Base-by-base conservation (phyloP, 2,329 filamentous ascomycete genomes). In the Graphilbum sp. region DNA sequence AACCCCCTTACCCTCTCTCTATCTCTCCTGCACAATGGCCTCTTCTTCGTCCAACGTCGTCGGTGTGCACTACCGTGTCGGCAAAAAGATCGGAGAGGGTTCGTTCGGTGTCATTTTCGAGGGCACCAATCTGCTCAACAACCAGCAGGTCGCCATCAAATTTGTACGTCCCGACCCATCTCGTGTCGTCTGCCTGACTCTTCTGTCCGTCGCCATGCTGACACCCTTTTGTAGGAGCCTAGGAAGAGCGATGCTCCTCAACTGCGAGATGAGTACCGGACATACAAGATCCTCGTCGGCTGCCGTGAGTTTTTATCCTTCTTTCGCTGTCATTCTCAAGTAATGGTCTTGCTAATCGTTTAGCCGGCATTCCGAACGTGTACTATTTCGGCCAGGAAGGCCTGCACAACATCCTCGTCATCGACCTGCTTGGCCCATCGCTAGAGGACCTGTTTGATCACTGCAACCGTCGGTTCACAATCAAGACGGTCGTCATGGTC, bases 371-470 rank as follows among this genome's bases (percentile, higher is more conserved):
- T 50, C 90, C 90, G 53, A 96, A 96, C 72, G 90, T 98, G 53
- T 96, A 96, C 66, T 98, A 96, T 64, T 98, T 96, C 51, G 90
- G 90, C 45, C 90, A 98, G 57, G 88, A 96, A 62, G 90, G 88
- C 50, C 78, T 96, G 23, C 90, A 98, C 68, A 96, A 98, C 64
- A 96, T 96, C 49, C 78, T 98, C 36, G 88, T 98, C 50, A 96
- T 96, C 53, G 88, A 98, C 62, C 70, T 98, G 32, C 77, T 98
- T 20, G 88, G 88, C 15, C 88, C 88, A 37, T 94, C 86, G 46
- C 70, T 98, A 43, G 88, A 98, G 58, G 88, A 98, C 55, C 72
- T 98, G 17, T 98, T 98, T 56, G 88, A 98, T 56, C 86, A 93
- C 61, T 98, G 88, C 66, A 90, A 90, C 54, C 74, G 88, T 50